Evolutionary conservation across 1,284 basidiomycete genomes (phyloP).

Genomic region (Phellopilus nigrolimitatus): DNA sequence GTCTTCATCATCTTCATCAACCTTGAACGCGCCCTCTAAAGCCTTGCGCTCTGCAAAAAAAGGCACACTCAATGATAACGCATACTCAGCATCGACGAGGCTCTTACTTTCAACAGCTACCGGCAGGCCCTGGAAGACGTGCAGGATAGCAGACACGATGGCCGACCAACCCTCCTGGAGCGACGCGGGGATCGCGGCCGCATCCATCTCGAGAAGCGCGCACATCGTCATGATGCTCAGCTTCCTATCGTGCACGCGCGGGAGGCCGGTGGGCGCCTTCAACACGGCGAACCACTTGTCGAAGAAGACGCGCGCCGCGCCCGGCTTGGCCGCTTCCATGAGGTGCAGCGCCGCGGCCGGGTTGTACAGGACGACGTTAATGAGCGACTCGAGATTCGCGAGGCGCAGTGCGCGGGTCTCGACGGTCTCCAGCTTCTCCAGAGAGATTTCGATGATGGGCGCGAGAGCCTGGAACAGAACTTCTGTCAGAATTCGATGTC

Average conservation of each 20-base stretch:
- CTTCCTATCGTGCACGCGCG: conserved; percentile 91
- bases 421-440: conserved; percentile 52
- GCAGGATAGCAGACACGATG: conserved; percentile 65
- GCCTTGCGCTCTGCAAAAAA: conserved; percentile 53
- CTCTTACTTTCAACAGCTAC: conserved; percentile 61
- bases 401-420: conserved; percentile 66
- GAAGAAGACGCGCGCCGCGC: conserved; percentile 67
- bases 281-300: conserved; percentile 76
- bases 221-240: conserved; percentile 74
- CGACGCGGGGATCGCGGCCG: conserved; percentile 48
- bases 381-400: conserved; percentile 76
- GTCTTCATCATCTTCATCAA: conserved; percentile 58
- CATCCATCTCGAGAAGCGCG: conserved; percentile 65
- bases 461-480: conserved; percentile 38
- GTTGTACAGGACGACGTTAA: conserved; percentile 86
- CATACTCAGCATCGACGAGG: neutral
- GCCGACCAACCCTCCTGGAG: conserved; percentile 68
- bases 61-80: conserved; percentile 6
- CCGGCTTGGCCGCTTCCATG: conserved; percentile 61
- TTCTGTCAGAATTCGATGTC: neutral
- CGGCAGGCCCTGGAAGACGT: conserved; percentile 71
- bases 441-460: conserved; percentile 56
- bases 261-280: conserved; percentile 55
- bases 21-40: conserved; percentile 52
- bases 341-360: conserved; percentile 69